A percentile compares a stretch with the other conserved stretches of the same genome.
phyloP scores from a whole-genome alignment of 306 rosid genomes.

The Inga leiocalycina region DNA sequence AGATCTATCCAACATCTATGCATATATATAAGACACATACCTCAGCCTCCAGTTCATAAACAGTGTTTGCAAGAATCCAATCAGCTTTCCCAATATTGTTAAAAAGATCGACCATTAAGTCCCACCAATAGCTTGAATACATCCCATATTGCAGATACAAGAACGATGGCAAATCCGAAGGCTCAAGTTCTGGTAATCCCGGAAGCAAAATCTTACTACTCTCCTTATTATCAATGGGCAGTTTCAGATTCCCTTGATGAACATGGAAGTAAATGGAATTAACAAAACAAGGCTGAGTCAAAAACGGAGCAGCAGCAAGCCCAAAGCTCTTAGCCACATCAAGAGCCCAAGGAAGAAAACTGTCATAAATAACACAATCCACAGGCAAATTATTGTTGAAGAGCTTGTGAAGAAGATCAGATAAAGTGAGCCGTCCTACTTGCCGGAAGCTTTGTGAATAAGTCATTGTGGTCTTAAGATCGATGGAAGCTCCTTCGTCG shows the following conservation, averaged over 20 bases:
- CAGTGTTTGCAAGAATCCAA: background rate
- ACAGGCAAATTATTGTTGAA: background rate
- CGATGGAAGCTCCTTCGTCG: background rate
- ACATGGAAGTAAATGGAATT: background rate
- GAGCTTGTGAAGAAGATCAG: background rate
- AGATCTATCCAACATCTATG: too few relatives aligned
- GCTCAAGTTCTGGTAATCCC: background rate
- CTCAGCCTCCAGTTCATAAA: background rate
- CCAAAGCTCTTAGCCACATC: background rate
- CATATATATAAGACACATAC: background rate
- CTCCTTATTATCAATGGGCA: background rate
- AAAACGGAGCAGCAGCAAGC: background rate
- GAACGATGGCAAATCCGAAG: background rate
- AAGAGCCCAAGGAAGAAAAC: background rate
- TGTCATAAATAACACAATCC: background rate
- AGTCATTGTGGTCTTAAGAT: background rate
- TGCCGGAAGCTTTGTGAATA: background rate
- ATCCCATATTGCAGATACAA: background rate
- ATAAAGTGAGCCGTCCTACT: background rate
- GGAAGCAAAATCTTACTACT: background rate
- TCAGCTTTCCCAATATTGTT: background rate
- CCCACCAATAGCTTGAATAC: background rate
- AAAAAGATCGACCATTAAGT: background rate
- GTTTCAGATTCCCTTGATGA: background rate
- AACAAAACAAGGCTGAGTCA: background rate